Percentiles rank a stretch among this genome's conserved stretches.
Evolutionary conservation across 164 flowering plant genomes (phyloP).

Genomic region (Tetrastigma voinierianum): DNA sequence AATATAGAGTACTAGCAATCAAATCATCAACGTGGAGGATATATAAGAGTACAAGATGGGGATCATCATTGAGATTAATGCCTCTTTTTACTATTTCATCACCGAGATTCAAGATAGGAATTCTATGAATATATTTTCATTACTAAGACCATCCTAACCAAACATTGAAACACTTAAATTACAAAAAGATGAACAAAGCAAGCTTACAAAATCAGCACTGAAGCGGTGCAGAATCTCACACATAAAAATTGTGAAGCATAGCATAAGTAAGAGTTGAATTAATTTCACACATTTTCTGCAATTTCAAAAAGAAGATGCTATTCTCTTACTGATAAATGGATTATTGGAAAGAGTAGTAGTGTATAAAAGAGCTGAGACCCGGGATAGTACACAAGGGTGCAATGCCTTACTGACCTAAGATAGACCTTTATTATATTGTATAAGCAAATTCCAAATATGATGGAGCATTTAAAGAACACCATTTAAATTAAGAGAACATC

Average conservation of each 20-base stretch:
- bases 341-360: not conserved
- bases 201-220: not conserved
- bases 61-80: constrained; percentile 96
- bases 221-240: not conserved
- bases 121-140: constrained; percentile 95
- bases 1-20: too few relatives aligned
- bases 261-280: not conserved
- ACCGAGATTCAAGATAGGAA: constrained; percentile 84
- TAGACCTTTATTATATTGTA: not conserved
- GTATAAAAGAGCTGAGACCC: not conserved
- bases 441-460: too few relatives aligned
- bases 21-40: too few relatives aligned
- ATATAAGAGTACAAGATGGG: constrained; percentile 60
- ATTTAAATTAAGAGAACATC: too few relatives aligned
- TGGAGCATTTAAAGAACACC: too few relatives aligned
- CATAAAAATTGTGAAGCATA: not conserved
- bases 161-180: constrained; percentile 13
- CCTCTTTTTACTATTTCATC: constrained; percentile 93
- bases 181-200: not conserved
- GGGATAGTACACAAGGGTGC: not conserved
- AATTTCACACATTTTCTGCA: too few relatives aligned
- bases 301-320: too few relatives aligned
- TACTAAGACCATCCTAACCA: constrained; percentile 72
- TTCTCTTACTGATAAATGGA: not conserved
- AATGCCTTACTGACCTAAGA: not conserved